Evolutionary conservation across 2,329 filamentous ascomycete genomes (phyloP).

Genomic region (Plectosphaerella plurivora): DNA sequence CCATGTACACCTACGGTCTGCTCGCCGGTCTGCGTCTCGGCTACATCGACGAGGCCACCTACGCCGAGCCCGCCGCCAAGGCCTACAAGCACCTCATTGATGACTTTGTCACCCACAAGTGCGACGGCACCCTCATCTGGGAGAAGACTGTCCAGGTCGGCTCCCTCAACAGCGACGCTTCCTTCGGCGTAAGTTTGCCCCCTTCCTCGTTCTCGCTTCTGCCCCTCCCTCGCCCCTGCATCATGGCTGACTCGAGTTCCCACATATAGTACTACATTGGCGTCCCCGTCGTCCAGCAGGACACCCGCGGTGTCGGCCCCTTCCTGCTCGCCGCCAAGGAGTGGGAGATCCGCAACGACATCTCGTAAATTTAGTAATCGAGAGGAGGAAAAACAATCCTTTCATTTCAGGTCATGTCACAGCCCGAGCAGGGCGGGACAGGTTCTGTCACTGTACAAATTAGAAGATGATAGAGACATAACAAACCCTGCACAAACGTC

Average conservation of each 20-base stretch:
- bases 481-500: neutral
- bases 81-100: constrained; percentile 29
- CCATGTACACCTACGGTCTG: constrained; percentile 52
- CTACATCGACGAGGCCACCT: constrained; percentile 18
- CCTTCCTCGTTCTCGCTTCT: too few relatives aligned
- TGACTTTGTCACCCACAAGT: constrained; percentile 39
- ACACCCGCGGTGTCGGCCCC: constrained; percentile 8
- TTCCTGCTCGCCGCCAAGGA: constrained; percentile 9
- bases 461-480: neutral
- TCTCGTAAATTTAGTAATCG: neutral
- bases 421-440: too few relatives aligned
- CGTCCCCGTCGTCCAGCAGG: constrained; percentile 7
- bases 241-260: neutral
- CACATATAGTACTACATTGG: constrained; percentile 5
- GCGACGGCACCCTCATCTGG: constrained; percentile 43
- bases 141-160: constrained; percentile 49
- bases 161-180: constrained; percentile 42
- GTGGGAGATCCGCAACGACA: constrained; percentile 10
- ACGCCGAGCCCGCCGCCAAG: constrained; percentile 16
- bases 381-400: too few relatives aligned
- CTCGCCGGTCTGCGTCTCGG: constrained; percentile 34
- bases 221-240: too few relatives aligned
- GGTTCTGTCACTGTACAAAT: neutral
- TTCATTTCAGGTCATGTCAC: too few relatives aligned
- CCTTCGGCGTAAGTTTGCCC: constrained; percentile 37